Conservation (phyloP, 192 early-diverging fungal species). For the Coemansia umbellata region DNA sequence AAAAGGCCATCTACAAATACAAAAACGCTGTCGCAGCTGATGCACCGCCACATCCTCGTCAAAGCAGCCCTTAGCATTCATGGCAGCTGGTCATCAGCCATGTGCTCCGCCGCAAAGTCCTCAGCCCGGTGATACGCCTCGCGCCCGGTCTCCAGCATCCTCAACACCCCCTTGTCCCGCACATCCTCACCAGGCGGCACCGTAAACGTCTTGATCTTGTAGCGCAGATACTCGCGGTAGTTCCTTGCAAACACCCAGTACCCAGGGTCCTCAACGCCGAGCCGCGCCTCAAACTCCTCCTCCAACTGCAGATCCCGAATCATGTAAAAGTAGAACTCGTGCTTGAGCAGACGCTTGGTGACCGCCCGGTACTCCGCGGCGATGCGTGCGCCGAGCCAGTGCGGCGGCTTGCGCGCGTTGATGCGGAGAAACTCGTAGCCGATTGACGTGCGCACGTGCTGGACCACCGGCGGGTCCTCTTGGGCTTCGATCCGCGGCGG, state of each 20-base stretch:
- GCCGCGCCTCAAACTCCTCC: conserved; percentile 44
- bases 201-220: conserved; percentile 15
- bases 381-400: conserved; percentile 31
- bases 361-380: conserved; percentile 17
- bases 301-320: conserved; percentile 34
- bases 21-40: too few species aligned
- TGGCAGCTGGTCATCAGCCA: too few species aligned
- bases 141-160: neutral
- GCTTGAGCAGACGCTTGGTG: conserved; percentile 6
- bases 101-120: conserved; percentile 9
- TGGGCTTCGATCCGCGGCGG: conserved; percentile 25
- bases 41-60: neutral
- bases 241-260: conserved; percentile 41
- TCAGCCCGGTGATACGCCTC: conserved; percentile 13
- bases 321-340: conserved; percentile 42
- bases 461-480: conserved; percentile 40
- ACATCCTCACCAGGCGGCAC: neutral
- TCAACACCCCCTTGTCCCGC: neutral
- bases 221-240: conserved; percentile 40
- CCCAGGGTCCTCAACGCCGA: conserved; percentile 36
- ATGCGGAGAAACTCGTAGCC: conserved; percentile 36
- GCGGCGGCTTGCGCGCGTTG: conserved; percentile 45
- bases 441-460: conserved; percentile 34
- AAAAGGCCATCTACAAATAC: too few species aligned
- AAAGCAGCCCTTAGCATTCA: too few species aligned